Percentiles rank a stretch among this genome's conserved stretches.
These are phyloP conservation scores for Smallanthus sonchifolius DNA, from an alignment of 129 eudicot species.

Conservation along the genomic window DNA sequence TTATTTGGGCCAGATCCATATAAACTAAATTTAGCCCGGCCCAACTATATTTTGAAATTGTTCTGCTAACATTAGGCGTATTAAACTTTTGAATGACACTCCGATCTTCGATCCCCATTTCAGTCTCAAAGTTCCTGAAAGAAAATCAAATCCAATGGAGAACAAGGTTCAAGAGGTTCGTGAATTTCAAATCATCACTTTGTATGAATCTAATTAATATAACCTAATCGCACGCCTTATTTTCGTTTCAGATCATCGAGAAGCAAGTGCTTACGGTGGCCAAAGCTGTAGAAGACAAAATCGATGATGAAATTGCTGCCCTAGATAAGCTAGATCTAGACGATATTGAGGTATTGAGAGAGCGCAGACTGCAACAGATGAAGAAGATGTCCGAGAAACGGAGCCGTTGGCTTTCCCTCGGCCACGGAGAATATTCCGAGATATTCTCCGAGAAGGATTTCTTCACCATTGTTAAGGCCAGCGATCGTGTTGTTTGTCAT, in stretches of 20 bases:
- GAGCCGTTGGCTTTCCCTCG: constrained; percentile 75
- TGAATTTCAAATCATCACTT: neutral
- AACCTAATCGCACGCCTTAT: neutral
- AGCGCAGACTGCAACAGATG: constrained; percentile 88
- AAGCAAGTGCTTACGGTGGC: constrained; percentile 81
- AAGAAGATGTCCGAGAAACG: constrained; percentile 96
- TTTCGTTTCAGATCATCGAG: constrained; percentile 61
- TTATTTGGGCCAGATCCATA: neutral
- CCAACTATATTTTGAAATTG: neutral
- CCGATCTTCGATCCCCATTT: constrained; percentile 12
- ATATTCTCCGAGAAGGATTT: constrained; percentile 82
- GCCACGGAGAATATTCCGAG: constrained; percentile 89
- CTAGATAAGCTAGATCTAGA: constrained; percentile 76
- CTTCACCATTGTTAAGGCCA: constrained; percentile 73
- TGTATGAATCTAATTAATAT: neutral
- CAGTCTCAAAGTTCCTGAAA: neutral
- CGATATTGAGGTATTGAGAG: constrained; percentile 79
- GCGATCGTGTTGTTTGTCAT: constrained; percentile 97
- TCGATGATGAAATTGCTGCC: constrained; percentile 89
- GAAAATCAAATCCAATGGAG: constrained; percentile 41
- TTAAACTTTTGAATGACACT: neutral
- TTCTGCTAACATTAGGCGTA: neutral
- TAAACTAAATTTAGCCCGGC: neutral
- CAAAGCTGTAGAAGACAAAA: constrained; percentile 85
- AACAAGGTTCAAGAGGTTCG: constrained; percentile 65